Percentiles rank a stretch among this genome's conserved stretches.
Evolutionary conservation across 1,139 yeast species (phyloP).

Genomic region (Debaryomyces sp.): DNA sequence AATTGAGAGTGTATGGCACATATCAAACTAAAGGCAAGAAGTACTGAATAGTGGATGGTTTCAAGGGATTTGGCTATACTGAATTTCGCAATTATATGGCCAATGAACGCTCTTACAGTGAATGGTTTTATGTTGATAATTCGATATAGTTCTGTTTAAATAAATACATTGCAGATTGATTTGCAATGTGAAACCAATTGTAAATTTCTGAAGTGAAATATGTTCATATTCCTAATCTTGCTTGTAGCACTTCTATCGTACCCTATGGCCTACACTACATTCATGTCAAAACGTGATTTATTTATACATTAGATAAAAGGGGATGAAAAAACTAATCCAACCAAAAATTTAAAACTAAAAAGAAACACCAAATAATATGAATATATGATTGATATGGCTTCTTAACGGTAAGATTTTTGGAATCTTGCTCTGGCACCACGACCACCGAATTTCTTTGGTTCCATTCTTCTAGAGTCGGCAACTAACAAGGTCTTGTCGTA

Average conservation of each 20-base stretch:
- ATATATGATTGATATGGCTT: conserved; percentile 11
- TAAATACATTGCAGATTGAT: too few species aligned
- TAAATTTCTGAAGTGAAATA: too few species aligned
- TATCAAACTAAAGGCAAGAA: too few species aligned
- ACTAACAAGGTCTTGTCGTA: conserved; percentile 99
- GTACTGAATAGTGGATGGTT: too few species aligned
- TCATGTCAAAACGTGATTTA: conserved; percentile 10
- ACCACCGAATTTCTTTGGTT: conserved; percentile 99
- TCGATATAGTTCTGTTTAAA: too few species aligned
- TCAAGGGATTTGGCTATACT: too few species aligned
- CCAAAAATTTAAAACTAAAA: conserved; percentile 5
- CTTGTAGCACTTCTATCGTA: background rate
- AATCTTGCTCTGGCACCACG: conserved; percentile 99
- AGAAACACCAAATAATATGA: conserved; percentile 8
- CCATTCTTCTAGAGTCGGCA: conserved; percentile 99
- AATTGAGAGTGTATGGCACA: too few species aligned
- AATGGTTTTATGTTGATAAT: too few species aligned
- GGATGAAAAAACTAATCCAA: conserved; percentile 8
- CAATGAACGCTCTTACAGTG: too few species aligned
- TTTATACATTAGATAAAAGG: conserved; percentile 16
- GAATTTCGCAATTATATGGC: too few species aligned
- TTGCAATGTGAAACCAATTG: too few species aligned
- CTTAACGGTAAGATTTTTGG: conserved; percentile 99
- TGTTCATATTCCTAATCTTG: too few species aligned
- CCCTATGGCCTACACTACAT: background rate